phyloP scores from a whole-genome alignment of 208 protist species.

The Acanthamoeba lenticulata region DNA sequence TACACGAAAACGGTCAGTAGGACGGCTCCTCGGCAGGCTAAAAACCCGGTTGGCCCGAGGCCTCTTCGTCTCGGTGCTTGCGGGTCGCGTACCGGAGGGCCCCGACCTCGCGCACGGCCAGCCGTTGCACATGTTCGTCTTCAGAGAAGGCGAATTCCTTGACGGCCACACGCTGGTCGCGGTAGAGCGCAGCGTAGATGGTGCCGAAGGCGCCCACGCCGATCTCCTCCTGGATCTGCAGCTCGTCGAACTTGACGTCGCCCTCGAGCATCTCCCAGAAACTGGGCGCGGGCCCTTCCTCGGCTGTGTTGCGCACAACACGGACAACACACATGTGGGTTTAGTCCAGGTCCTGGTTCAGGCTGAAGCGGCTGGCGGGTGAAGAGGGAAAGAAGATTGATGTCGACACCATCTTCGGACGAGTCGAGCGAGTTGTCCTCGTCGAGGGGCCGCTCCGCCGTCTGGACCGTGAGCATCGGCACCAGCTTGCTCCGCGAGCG shows the following conservation, averaged over 20 bases:
- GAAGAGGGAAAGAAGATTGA: too few species aligned
- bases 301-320: too few species aligned
- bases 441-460: not conserved
- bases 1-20: too few species aligned
- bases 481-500: not conserved
- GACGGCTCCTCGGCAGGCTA: too few species aligned
- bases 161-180: not conserved
- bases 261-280: slow-evolving; percentile 20
- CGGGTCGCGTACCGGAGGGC: slow-evolving; percentile 28
- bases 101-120: not conserved
- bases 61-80: too few species aligned
- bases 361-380: too few species aligned
- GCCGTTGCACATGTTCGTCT: not conserved
- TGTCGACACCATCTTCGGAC: too few species aligned
- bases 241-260: not conserved
- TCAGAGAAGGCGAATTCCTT: not conserved
- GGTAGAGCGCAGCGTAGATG: not conserved
- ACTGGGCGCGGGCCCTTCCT: not conserved
- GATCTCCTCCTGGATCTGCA: not conserved
- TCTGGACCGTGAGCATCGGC: not conserved
- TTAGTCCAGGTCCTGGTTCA: too few species aligned
- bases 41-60: too few species aligned
- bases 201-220: not conserved
- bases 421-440: not conserved
- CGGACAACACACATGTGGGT: not conserved